These are phyloP conservation scores for Tricholoma bakamatsutake DNA, from an alignment of 768 basidiomycete genomes.

Conservation along the genomic window DNA sequence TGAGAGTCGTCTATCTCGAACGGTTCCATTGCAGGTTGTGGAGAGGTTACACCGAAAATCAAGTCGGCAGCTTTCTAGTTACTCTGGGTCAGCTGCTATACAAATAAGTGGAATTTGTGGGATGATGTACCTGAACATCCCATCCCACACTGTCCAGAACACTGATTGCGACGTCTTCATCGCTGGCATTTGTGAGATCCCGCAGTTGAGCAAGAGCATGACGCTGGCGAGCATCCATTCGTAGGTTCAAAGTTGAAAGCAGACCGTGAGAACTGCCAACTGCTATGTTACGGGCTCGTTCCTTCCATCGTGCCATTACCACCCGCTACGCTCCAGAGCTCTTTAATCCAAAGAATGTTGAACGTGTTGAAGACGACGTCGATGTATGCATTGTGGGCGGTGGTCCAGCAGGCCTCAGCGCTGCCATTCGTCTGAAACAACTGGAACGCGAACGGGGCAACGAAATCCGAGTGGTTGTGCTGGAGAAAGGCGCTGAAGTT, in stretches of 20 bases:
- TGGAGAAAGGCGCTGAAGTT: constrained; percentile 93
- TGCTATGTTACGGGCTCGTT: constrained; percentile 14
- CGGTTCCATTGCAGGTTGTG: constrained; percentile 20
- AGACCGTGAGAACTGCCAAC: constrained; percentile 2
- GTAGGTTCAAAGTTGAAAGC: no score
- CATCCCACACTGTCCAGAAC: constrained; percentile 60
- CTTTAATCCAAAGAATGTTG: constrained; percentile 56
- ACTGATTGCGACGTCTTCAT: constrained; percentile 54
- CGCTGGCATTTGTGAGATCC: constrained; percentile 53
- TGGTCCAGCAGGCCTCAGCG: constrained; percentile 91
- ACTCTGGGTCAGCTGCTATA: constrained; percentile 1
- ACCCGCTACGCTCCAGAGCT: neutral
- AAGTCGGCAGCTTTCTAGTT: constrained; percentile 52
- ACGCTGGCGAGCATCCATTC: constrained; percentile 15
- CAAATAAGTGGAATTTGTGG: neutral
- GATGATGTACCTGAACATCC: constrained; percentile 54
- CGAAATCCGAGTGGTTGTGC: constrained; percentile 85
- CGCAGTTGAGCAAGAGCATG: constrained; percentile 42
- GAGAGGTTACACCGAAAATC: constrained; percentile 37
- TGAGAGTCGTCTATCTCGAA: constrained; percentile 52
- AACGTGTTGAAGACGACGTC: constrained; percentile 85
- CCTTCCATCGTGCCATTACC: constrained; percentile 7
- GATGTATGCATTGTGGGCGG: constrained; percentile 97
- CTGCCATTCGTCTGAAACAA: constrained; percentile 95
- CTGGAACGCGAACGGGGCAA: constrained; percentile 73